Evolutionary conservation across 225 moss, liverwort and hornwort species (phyloP).

Genomic region (Sphagnum tenellum): DNA sequence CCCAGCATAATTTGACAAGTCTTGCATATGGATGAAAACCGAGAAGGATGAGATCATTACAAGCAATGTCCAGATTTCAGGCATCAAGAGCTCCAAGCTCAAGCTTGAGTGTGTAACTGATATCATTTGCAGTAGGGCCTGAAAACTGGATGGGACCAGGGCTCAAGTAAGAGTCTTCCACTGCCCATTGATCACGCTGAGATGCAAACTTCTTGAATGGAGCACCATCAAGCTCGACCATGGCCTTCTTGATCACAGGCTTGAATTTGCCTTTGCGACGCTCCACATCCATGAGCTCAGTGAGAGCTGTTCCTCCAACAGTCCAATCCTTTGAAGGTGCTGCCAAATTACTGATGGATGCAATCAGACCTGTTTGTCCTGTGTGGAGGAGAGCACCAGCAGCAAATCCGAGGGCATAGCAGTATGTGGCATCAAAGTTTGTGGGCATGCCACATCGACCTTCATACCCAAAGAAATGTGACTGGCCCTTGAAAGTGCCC

Average conservation of each 20-base stretch:
- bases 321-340: slow-evolving; percentile 40
- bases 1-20: too few species aligned
- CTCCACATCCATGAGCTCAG: slow-evolving; percentile 53
- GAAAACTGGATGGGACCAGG: slow-evolving; percentile 22
- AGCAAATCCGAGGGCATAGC: slow-evolving; percentile 43
- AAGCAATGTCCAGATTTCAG: too few species aligned
- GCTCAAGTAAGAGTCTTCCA: slow-evolving; percentile 33
- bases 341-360: slow-evolving; percentile 40
- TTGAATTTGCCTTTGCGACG: slow-evolving; percentile 49
- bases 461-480: slow-evolving; percentile 62
- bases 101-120: too few species aligned
- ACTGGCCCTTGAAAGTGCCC: slow-evolving; percentile 31
- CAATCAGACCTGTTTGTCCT: slow-evolving; percentile 46
- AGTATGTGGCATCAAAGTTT: slow-evolving; percentile 50
- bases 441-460: slow-evolving; percentile 59
- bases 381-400: slow-evolving; percentile 39
- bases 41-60: too few species aligned
- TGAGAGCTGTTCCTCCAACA: slow-evolving; percentile 45
- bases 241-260: slow-evolving; percentile 57
- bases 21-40: too few species aligned
- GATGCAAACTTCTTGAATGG: slow-evolving; percentile 46
- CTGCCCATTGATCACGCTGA: slow-evolving; percentile 32
- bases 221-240: slow-evolving; percentile 54
- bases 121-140: too few species aligned
- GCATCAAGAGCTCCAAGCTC: too few species aligned